These are phyloP conservation scores for Lactarius deliciosus DNA, from an alignment of 768 basidiomycete species.

Conservation along the genomic window DNA sequence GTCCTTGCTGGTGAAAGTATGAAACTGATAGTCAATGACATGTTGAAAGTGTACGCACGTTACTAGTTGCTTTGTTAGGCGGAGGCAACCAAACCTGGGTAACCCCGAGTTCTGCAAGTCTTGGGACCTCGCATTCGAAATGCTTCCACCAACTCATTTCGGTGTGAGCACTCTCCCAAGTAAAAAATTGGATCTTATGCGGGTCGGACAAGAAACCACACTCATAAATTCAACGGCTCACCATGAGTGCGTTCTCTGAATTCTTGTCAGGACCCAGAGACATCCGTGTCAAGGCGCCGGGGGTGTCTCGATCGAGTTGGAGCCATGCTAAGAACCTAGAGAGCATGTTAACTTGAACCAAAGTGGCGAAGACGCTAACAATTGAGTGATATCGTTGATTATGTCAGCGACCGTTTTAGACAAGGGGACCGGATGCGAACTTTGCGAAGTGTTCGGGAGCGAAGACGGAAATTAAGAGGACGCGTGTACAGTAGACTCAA, in stretches of 20 bases:
- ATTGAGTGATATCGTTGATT: too few relatives aligned
- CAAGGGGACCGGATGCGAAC: too few relatives aligned
- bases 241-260: constrained; percentile 65
- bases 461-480: too few relatives aligned
- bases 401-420: too few relatives aligned
- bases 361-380: too few relatives aligned
- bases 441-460: too few relatives aligned
- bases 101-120: constrained; percentile 63
- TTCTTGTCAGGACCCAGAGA: constrained; percentile 52
- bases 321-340: constrained; percentile 1
- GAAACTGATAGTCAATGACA: neutral
- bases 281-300: constrained; percentile 57
- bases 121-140: constrained; percentile 63
- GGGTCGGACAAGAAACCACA: constrained; percentile 7
- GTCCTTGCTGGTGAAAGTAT: constrained; percentile 49
- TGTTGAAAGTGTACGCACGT: constrained; percentile 39
- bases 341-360: constrained; percentile 3
- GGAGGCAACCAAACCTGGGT: constrained; percentile 86
- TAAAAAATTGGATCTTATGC: constrained; percentile 75
- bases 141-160: constrained; percentile 79
- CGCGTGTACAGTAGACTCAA: too few relatives aligned
- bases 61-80: constrained; percentile 71
- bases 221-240: constrained; percentile 31
- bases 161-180: constrained; percentile 65
- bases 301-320: constrained; percentile 5